Evolutionary conservation across 192 early-diverging fungal species (phyloP).

Genomic region (Gaertneriomyces semiglobifer): DNA sequence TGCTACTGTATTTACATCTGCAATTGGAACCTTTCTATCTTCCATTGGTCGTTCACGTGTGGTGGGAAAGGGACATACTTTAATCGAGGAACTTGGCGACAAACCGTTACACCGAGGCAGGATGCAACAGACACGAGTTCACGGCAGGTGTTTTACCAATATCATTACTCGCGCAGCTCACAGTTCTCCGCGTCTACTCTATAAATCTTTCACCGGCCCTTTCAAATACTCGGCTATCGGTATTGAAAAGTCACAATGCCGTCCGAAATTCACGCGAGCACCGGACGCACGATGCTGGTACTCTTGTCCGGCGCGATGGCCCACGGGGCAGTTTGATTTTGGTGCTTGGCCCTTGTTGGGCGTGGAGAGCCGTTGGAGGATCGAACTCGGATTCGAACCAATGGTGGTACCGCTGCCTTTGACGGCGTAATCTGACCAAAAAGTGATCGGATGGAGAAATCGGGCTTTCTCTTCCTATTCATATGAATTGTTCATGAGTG

Average conservation of each 20-base stretch:
- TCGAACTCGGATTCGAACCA: constrained; percentile 25
- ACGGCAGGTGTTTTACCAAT: too few relatives aligned
- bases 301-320: constrained; percentile 20
- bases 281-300: constrained; percentile 28
- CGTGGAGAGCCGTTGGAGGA: background rate
- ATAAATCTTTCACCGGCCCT: constrained; percentile 36
- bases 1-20: too few relatives aligned
- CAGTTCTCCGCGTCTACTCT: background rate
- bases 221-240: constrained; percentile 47
- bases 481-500: background rate
- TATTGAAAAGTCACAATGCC: constrained; percentile 45
- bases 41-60: too few relatives aligned
- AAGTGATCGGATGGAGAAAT: constrained; percentile 48
- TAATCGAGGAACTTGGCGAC: too few relatives aligned
- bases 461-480: constrained; percentile 22
- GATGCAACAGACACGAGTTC: too few relatives aligned
- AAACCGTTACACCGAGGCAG: too few relatives aligned
- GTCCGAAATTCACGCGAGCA: constrained; percentile 37
- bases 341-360: background rate
- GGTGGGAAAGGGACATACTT: too few relatives aligned
- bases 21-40: too few relatives aligned
- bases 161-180: too few relatives aligned
- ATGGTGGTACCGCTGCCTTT: constrained; percentile 46
- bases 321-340: background rate
- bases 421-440: constrained; percentile 46